These are phyloP conservation scores for Lablab purpureus DNA, from an alignment of 306 rosid species.

Conservation along the genomic window DNA sequence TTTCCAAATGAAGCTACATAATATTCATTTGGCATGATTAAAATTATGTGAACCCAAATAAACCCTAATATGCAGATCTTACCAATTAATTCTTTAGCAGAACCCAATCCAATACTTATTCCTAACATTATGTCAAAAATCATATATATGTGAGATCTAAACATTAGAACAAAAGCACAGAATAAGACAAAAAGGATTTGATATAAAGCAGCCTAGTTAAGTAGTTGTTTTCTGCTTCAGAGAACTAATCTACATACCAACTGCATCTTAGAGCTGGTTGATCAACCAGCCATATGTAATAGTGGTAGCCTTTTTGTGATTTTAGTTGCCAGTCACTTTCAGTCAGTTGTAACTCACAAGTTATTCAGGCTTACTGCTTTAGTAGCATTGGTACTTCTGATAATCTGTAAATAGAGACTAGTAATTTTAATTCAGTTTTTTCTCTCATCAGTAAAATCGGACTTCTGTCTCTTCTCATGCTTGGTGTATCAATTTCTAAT, in stretches of 20 bases:
- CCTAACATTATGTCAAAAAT: background rate
- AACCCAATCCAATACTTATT: background rate
- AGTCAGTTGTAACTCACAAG: background rate
- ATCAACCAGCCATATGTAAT: background rate
- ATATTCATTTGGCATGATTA: background rate
- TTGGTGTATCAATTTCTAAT: background rate
- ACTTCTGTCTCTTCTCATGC: background rate
- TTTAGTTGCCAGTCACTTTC: background rate
- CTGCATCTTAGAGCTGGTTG: background rate
- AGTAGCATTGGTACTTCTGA: background rate
- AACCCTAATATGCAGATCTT: background rate
- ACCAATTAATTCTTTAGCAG: background rate
- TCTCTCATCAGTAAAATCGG: background rate
- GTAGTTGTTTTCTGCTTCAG: background rate
- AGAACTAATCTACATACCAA: background rate
- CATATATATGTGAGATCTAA: background rate
- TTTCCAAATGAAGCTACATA: background rate
- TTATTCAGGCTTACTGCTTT: background rate
- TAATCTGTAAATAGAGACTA: background rate
- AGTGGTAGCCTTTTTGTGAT: background rate
- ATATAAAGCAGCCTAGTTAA: background rate
- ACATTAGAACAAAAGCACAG: background rate
- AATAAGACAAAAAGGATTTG: slow-evolving; percentile 9
- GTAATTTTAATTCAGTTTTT: background rate
- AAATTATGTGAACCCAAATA: background rate